Evolutionary conservation across 1,284 basidiomycete genomes (phyloP).

Genomic region (Tilletiaria anomala): DNA sequence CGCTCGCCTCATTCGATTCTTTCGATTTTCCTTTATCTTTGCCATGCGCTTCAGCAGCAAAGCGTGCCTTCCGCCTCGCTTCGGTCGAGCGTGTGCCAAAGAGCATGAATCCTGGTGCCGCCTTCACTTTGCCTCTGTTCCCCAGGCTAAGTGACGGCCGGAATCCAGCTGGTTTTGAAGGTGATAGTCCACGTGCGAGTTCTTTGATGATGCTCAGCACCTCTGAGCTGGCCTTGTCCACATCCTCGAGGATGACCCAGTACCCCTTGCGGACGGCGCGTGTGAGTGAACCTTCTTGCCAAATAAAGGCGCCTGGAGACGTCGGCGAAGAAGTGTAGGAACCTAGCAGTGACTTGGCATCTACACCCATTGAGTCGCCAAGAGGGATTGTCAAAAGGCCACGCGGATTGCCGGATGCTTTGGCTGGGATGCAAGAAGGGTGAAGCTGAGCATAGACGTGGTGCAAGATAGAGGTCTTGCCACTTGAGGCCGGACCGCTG

Average conservation of each 20-base stretch:
- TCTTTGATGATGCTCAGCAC: constrained; percentile 28
- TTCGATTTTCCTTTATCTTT: too few relatives aligned
- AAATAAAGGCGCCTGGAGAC: constrained; percentile 79
- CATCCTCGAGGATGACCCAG: constrained; percentile 87
- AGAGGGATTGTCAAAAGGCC: constrained; percentile 71
- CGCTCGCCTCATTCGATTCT: too few relatives aligned
- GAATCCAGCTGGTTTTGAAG: constrained; percentile 58
- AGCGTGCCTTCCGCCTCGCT: too few relatives aligned
- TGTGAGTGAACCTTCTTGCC: constrained; percentile 86
- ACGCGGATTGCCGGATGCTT: constrained; percentile 48
- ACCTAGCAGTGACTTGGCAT: constrained; percentile 82
- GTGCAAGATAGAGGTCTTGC: constrained; percentile 69
- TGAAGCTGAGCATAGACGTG: constrained; percentile 54
- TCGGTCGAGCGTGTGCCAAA: constrained; percentile 39
- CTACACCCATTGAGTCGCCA: constrained; percentile 49
- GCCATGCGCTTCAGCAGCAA: too few relatives aligned
- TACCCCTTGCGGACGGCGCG: constrained; percentile 77
- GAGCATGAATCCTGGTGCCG: constrained; percentile 40
- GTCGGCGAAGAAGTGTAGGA: constrained; percentile 80
- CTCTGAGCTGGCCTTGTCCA: constrained; percentile 49
- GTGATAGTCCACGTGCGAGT: constrained; percentile 61
- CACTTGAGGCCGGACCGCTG: constrained; percentile 73
- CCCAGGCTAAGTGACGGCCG: constrained; percentile 49
- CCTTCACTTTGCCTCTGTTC: constrained; percentile 35
- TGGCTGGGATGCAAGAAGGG: constrained; percentile 37